Base-by-base conservation (phyloP, 768 basidiomycete species). In the Mrakia hoshinonis region DNA sequence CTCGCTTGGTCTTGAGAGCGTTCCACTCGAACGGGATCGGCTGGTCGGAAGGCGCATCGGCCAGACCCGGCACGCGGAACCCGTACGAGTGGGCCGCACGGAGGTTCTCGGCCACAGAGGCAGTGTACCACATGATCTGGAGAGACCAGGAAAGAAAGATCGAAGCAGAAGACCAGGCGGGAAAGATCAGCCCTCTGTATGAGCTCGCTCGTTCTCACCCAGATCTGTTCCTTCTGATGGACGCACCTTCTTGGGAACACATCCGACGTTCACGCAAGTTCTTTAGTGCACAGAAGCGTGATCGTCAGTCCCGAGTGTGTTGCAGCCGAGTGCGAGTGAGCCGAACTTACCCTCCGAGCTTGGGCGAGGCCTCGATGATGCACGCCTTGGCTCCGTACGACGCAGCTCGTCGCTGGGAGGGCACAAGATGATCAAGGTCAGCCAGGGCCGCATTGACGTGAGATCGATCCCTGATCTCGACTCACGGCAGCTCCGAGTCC, bases 181-280 rank as follows among this genome's bases (percentile, higher is more conserved):
- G 62, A 24, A 52, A 49, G 69, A 22, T 43, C 7, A 38, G 48
- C 1, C 6, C n/a, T 39, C 18, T 20, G 36, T 26, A 46, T 51
- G 36, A 73, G 68, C 38, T 60, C n/a, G 60, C 20, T n/a, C 61
- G 46, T 43, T 43, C 43, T 43, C 7, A 43, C 43, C n/a, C 43
- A 61, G 55, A 62, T 43, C 31, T n/a, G 58, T 34, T 15, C 20
- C 38, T 62, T 43, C 24, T 54, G 18, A 31, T 31, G 1, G 36
- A 75, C 81, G 61, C 63, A 87, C 92, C 83, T 96, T 99, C 82
- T 99, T 99, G 20, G 96, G 96, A 6, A 99, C 92, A 81, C 95
- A 97, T 76, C 92, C 95, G 72, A 99, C 95, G 79, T 97, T 97
- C 72, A 99, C 96, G 78, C 96, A 99, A 47, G 95, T 97, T 65